phyloP scores from a whole-genome alignment of 768 basidiomycete species.

The Rhodotorula sphaerocarpa region DNA sequence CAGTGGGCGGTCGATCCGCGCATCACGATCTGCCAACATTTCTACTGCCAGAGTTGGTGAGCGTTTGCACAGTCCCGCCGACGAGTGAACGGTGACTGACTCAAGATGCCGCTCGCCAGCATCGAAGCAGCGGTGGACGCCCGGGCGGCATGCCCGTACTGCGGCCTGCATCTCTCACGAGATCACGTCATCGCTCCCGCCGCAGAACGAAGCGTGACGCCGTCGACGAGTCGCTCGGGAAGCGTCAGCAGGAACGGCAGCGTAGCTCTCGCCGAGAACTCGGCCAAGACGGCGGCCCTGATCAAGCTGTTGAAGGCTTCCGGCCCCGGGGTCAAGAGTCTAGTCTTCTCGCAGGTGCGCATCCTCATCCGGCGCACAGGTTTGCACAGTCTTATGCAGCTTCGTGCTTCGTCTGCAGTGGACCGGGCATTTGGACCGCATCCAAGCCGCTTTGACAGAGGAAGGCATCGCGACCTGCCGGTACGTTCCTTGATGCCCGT shows the following conservation, averaged over 20 bases:
- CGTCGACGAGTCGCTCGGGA: background rate
- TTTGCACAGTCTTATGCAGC: background rate
- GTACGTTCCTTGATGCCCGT: conserved; percentile 7
- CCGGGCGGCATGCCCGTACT: conserved; percentile 9
- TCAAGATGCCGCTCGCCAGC: background rate
- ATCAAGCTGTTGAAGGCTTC: conserved; percentile 21
- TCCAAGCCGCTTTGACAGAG: conserved; percentile 27
- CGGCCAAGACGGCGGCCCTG: conserved; percentile 30
- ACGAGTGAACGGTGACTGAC: background rate
- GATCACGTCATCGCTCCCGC: conserved; percentile 19
- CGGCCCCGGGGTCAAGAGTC: conserved; percentile 25
- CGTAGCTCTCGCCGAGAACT: conserved; percentile 8
- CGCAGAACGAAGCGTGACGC: conserved; percentile 6
- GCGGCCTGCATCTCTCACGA: conserved; percentile 1
- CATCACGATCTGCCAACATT: conserved; percentile 36
- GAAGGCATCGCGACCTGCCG: conserved; percentile 33
- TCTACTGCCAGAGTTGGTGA: conserved; percentile 35
- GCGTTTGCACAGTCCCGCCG: background rate
- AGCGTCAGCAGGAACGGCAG: background rate
- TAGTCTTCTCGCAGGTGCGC: conserved; percentile 34
- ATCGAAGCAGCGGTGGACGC: conserved; percentile 33
- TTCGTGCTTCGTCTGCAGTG: conserved; percentile 17
- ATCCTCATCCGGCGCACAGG: background rate
- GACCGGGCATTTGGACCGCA: conserved; percentile 35
- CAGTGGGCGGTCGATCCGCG: conserved; percentile 27